Conservation (phyloP, 768 basidiomycete genomes). For the Trametes gibbosa region DNA sequence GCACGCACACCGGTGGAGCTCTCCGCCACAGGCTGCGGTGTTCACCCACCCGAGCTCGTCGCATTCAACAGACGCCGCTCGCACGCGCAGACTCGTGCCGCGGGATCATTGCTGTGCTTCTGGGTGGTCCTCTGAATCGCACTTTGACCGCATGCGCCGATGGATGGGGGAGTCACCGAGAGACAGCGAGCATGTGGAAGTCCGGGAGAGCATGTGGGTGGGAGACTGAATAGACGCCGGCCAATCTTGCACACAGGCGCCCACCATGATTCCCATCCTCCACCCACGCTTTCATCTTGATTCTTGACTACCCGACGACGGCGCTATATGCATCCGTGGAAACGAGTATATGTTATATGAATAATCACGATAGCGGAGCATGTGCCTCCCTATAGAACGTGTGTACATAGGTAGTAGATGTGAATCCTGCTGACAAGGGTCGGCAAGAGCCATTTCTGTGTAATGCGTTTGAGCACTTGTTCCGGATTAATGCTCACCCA, state of each 20-base stretch:
- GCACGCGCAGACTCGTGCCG: too few species aligned
- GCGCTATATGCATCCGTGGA: neutral
- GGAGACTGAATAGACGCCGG: neutral
- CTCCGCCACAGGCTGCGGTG: too few species aligned
- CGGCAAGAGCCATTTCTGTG: too few species aligned
- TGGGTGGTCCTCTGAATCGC: neutral
- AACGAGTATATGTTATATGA: neutral
- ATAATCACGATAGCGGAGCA: neutral
- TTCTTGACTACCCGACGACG: neutral
- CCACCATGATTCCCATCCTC: neutral
- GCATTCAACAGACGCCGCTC: too few species aligned
- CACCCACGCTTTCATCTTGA: neutral
- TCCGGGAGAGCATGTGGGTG: constrained; percentile 11
- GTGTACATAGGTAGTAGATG: too few species aligned
- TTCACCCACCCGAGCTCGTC: too few species aligned
- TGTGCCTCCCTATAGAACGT: too few species aligned
- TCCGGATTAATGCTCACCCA: too few species aligned
- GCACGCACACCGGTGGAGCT: too few species aligned
- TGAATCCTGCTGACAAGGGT: too few species aligned
- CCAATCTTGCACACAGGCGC: neutral
- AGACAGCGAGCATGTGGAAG: constrained; percentile 13
- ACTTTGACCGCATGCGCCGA: neutral
- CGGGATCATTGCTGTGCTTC: neutral
- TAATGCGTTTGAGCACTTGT: too few species aligned
- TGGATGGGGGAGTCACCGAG: neutral